Evolutionary conservation across 2,329 filamentous ascomycete genomes (phyloP), one percentile per base, ranked within the genome.

Genomic region (Periconia digitata): DNA sequence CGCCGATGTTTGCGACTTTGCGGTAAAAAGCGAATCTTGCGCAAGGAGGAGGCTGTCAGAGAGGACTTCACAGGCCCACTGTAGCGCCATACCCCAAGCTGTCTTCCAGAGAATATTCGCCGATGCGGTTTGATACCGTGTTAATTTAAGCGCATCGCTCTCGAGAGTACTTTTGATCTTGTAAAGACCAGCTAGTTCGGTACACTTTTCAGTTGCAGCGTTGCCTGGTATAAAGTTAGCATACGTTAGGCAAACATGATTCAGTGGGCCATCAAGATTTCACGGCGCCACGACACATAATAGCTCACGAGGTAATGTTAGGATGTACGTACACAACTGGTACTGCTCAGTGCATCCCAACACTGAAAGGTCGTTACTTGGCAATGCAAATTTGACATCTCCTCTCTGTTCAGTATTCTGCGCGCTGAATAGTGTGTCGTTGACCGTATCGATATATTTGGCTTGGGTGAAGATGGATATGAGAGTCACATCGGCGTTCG

Each of bases 281-380:
- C n/a, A n/a, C n/a, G n/a, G n/a, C n/a, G n/a, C n/a, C n/a, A n/a
- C n/a, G n/a, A n/a, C n/a, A n/a, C n/a, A n/a, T n/a, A n/a, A n/a
- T n/a, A n/a, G n/a, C n/a, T n/a, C n/a, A n/a, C n/a, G n/a, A n/a
- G n/a, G n/a, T n/a, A n/a, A n/a, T n/a, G n/a, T n/a, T n/a, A n/a
- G n/a, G n/a, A n/a, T n/a, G n/a, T n/a, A n/a, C n/a, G n/a, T n/a
- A n/a, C 59, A 63, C 24, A 60, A 52, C 24, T 61, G 53, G 37
- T 63, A 63, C 43, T 60, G 56, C 37, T 61, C 59, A 12, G 51
- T 56, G 41, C 58, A 60, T 2, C 53, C 59, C 3, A 60, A 52
- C 21, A 60, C 35, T 4, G 43, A 36, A 17, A 60, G 49, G 21
- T 59, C 56, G 22, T 53, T 46, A 8, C 51, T 52, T 8, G 50